Evolutionary conservation across 495 filamentous ascomycete species (phyloP).

Genomic region (Penicillium psychrofluorescens): DNA sequence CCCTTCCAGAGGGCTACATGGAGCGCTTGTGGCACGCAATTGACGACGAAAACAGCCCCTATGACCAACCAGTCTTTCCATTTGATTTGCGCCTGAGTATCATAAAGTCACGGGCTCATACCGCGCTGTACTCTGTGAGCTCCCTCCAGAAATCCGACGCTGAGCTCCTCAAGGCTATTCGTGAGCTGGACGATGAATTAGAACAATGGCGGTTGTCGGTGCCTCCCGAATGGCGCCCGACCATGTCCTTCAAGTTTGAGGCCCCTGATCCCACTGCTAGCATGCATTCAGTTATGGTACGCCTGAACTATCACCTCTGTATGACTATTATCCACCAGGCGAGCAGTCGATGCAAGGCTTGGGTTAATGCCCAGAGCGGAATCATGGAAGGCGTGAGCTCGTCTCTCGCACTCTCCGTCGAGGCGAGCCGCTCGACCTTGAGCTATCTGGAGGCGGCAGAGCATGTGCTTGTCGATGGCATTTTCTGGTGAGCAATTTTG

Average conservation of each 20-base stretch:
- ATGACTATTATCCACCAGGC: slow-evolving; percentile 46
- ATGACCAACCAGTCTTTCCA: slow-evolving; percentile 32
- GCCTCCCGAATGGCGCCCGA: slow-evolving; percentile 34
- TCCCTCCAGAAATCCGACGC: slow-evolving; percentile 43
- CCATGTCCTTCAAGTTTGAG: slow-evolving; percentile 32
- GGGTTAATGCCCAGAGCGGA: slow-evolving; percentile 24
- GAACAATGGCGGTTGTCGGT: slow-evolving; percentile 43
- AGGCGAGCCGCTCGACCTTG: slow-evolving; percentile 45
- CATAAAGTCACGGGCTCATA: slow-evolving; percentile 43
- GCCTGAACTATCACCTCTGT: slow-evolving; percentile 45
- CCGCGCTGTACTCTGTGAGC: slow-evolving; percentile 38
- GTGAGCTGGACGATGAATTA: slow-evolving; percentile 45
- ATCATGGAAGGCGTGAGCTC: slow-evolving; percentile 40
- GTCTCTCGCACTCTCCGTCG: slow-evolving; percentile 42
- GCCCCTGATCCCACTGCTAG: slow-evolving; percentile 27
- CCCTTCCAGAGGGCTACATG: slow-evolving; percentile 38
- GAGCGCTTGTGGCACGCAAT: slow-evolving; percentile 23
- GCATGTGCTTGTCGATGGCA: slow-evolving; percentile 32
- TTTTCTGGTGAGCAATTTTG: slow-evolving; percentile 35
- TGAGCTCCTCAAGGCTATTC: slow-evolving; percentile 44
- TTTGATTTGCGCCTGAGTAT: slow-evolving; percentile 42
- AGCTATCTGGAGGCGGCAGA: slow-evolving; percentile 36
- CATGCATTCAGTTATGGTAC: slow-evolving; percentile 39
- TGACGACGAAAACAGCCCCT: slow-evolving; percentile 11
- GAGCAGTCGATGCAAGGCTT: slow-evolving; percentile 39